These are phyloP conservation scores for Pseudozyma hubeiensis DNA, from an alignment of 1,284 basidiomycete genomes.

Conservation along the genomic window DNA sequence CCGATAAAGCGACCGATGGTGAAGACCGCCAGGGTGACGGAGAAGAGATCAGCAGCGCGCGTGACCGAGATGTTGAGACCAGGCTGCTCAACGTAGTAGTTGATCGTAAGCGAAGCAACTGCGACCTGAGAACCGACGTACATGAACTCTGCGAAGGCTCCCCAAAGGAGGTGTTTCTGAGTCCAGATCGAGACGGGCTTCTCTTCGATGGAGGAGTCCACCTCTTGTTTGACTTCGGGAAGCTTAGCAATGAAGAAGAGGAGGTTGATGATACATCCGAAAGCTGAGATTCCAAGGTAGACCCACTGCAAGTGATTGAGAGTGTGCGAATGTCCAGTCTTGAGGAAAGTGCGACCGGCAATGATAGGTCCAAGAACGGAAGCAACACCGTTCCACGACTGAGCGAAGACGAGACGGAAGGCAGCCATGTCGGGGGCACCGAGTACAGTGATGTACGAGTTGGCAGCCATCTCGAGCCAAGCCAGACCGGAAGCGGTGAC, in stretches of 20 bases:
- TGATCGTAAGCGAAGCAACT: constrained; percentile 79
- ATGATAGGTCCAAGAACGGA: constrained; percentile 84
- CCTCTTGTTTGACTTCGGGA: constrained; percentile 76
- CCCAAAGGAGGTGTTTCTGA: constrained; percentile 79
- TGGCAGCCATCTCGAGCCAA: constrained; percentile 75
- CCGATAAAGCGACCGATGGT: constrained; percentile 74
- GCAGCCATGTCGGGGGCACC: constrained; percentile 78
- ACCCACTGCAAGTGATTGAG: constrained; percentile 83
- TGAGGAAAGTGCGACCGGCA: constrained; percentile 80
- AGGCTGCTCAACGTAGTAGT: constrained; percentile 69
- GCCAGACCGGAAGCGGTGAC: constrained; percentile 76
- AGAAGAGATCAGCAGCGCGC: constrained; percentile 69
- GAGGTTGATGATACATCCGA: constrained; percentile 76
- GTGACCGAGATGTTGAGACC: constrained; percentile 30
- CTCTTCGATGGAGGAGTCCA: constrained; percentile 22
- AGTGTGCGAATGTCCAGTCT: constrained; percentile 74
- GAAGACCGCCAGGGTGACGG: constrained; percentile 76
- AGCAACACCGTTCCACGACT: constrained; percentile 83
- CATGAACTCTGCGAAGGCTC: constrained; percentile 78
- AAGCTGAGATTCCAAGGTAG: constrained; percentile 79
- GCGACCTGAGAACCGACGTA: constrained; percentile 81
- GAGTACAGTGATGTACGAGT: constrained; percentile 80
- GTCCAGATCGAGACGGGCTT: constrained; percentile 74
- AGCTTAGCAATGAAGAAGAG: constrained; percentile 80
- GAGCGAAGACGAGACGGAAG: constrained; percentile 82